phyloP scores from a whole-genome alignment of 2,329 filamentous ascomycete genomes.

The Sporothrix variecibatus region DNA sequence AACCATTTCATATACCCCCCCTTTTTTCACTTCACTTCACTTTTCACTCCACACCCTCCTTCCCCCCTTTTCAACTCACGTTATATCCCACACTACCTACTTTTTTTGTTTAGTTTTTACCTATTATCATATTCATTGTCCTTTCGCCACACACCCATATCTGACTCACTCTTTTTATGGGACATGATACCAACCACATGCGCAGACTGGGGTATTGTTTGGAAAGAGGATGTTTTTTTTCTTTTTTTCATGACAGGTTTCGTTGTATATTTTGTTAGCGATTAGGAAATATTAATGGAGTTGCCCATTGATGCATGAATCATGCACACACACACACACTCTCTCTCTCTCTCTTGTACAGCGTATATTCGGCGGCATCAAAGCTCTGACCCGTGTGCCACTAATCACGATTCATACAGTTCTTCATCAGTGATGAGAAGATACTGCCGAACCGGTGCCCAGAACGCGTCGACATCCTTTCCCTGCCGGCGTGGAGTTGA shows the following conservation, averaged over 20 bases:
- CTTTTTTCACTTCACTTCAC: not conserved
- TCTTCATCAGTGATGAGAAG: constrained; percentile 25
- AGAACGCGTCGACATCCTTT: constrained; percentile 16
- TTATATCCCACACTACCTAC: not conserved
- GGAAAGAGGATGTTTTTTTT: not conserved
- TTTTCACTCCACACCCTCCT: not conserved
- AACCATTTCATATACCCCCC: constrained; percentile 27
- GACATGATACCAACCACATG: not conserved
- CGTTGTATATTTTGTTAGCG: constrained; percentile 15
- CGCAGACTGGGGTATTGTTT: not conserved
- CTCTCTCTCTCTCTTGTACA: not conserved
- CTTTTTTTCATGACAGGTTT: not conserved
- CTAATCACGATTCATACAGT: constrained; percentile 7
- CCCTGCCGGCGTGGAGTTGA: not conserved
- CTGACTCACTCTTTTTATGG: not conserved
- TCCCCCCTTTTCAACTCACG: constrained; percentile 19
- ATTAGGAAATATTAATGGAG: constrained; percentile 20
- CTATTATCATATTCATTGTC: not conserved
- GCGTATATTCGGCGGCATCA: not conserved
- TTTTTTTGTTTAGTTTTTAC: constrained; percentile 12
- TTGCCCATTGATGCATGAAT: not conserved
- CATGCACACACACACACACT: not conserved
- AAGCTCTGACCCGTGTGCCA: not conserved
- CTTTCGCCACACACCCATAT: not conserved
- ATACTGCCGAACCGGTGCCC: constrained; percentile 20